Evolutionary conservation across 805 yeast genomes (phyloP), one percentile per base, ranked within the genome.

Genomic region (Ogataea nakhonphanomensis): DNA sequence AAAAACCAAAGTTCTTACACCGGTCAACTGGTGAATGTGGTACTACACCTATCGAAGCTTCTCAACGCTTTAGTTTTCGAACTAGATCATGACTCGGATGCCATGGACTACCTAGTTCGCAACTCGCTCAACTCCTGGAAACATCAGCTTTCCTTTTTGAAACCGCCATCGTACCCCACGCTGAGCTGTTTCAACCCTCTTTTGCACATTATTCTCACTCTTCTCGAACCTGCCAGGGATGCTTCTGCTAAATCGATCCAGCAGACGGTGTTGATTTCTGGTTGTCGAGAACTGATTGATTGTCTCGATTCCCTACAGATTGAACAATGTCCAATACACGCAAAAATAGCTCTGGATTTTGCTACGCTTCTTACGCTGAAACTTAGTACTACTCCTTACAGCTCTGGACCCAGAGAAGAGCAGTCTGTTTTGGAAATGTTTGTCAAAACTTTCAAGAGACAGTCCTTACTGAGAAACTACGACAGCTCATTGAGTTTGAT

Each of bases 61-160:
- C 37, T 58, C 11, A 44, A 51, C 23, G 50, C 50, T 14, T 42
- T 59, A 17, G 49, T 50, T 5, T 51, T 49, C 25, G 52, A 48
- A 27, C 45, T 39, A 34, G 48, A 50, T 7, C 39, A 39, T 5
- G 33, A 27, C 3, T 35, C 43, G 20, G 49, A 49, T 2, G 39
- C 48, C 9, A 35, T 36, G n/a, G 42, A 45, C 13, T 39, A 50
- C 30, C 30, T 55, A 8, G 25, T 57, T 14, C 12, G 39, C 2
- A 56, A 51, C 35, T 53, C 62, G 0, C 41, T 59, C 6, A 43
- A 51, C 28, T 35, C 46, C 9, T 59, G 58, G 60, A 46, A 45
- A 31, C 51, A 46, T 25, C 53, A 54, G 38, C 23, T 58, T 8
- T 26, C 39, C 13, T 30, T 33, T 9, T 26, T 49, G 13, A 33